A percentile compares a stretch with the other conserved stretches of the same genome.
These are phyloP conservation scores for Annulohypoxylon stygium DNA, from an alignment of 495 filamentous ascomycete species.

Conservation along the genomic window DNA sequence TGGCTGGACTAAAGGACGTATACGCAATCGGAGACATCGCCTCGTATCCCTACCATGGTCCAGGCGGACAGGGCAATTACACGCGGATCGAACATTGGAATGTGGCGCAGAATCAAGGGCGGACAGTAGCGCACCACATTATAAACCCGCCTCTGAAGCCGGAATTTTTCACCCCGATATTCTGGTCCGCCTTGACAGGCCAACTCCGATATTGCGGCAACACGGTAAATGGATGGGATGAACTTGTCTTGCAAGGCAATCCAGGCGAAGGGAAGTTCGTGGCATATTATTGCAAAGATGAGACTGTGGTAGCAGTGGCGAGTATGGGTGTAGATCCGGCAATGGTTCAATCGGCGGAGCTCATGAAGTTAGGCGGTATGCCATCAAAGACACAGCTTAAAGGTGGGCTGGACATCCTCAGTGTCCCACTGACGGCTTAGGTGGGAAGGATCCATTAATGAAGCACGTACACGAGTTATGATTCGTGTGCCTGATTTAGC, in stretches of 20 bases:
- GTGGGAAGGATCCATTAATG: not conserved
- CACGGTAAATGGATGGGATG: slow-evolving; percentile 83
- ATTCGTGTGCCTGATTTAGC: slow-evolving; percentile 25
- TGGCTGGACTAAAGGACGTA: slow-evolving; percentile 79
- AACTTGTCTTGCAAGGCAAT: slow-evolving; percentile 80
- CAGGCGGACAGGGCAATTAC: slow-evolving; percentile 76
- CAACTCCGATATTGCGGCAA: slow-evolving; percentile 95
- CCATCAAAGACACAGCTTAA: slow-evolving; percentile 81
- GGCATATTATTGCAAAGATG: slow-evolving; percentile 88
- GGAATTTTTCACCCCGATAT: slow-evolving; percentile 88
- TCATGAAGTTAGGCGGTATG: slow-evolving; percentile 89
- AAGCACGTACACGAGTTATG: slow-evolving; percentile 5
- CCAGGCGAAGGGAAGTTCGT: slow-evolving; percentile 86
- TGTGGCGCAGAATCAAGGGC: slow-evolving; percentile 93
- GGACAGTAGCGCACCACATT: slow-evolving; percentile 81
- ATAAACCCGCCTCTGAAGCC: slow-evolving; percentile 69
- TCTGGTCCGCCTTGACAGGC: slow-evolving; percentile 92
- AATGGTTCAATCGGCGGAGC: slow-evolving; percentile 83
- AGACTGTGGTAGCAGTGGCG: slow-evolving; percentile 91
- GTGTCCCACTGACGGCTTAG: slow-evolving; percentile 58
- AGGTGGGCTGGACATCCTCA: slow-evolving; percentile 79
- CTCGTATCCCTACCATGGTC: slow-evolving; percentile 92
- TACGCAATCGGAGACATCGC: slow-evolving; percentile 97
- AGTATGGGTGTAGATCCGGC: slow-evolving; percentile 91
- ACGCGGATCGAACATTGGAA: slow-evolving; percentile 97